Conservation (phyloP, 177 flowering plant species). For the Vitis hybrid region DNA sequence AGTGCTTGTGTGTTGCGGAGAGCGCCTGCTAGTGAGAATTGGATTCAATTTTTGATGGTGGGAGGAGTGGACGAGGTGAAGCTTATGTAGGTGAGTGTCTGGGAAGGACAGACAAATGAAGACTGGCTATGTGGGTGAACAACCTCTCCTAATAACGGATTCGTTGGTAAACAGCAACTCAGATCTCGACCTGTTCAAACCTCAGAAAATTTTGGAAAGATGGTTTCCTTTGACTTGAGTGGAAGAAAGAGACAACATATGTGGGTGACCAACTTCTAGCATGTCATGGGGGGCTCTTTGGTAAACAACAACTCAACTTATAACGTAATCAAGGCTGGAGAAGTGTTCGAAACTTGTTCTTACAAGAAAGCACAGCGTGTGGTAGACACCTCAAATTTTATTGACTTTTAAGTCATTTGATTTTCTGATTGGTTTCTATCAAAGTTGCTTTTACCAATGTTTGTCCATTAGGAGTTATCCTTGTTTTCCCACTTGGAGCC, state of each 20-base stretch:
- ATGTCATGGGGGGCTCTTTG: too few relatives aligned
- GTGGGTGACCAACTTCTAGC: slow-evolving; percentile 13
- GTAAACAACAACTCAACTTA: too few relatives aligned
- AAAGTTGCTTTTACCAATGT: too few relatives aligned
- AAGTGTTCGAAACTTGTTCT: too few relatives aligned
- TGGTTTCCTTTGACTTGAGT: neutral
- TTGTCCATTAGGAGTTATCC: too few relatives aligned
- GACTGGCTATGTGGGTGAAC: slow-evolving; percentile 13
- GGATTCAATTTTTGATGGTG: neutral
- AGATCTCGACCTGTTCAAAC: neutral
- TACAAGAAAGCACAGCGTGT: too few relatives aligned
- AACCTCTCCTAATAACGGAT: neutral
- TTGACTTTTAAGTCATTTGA: too few relatives aligned
- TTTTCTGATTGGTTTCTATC: too few relatives aligned
- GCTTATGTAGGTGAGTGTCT: slow-evolving; percentile 17
- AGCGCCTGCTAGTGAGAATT: neutral
- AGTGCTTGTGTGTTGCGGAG: neutral
- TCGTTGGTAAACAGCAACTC: neutral
- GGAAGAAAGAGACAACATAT: neutral
- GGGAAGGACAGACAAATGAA: slow-evolving; percentile 10
- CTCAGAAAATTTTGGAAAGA: neutral
- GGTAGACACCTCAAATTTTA: too few relatives aligned
- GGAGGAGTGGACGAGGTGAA: neutral
- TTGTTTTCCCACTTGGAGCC: too few relatives aligned
- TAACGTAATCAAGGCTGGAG: too few relatives aligned